Percentiles rank a stretch among this genome's conserved stretches.
Evolutionary conservation across 805 yeast species (phyloP).

Genomic region (Blastobotrys americana): DNA sequence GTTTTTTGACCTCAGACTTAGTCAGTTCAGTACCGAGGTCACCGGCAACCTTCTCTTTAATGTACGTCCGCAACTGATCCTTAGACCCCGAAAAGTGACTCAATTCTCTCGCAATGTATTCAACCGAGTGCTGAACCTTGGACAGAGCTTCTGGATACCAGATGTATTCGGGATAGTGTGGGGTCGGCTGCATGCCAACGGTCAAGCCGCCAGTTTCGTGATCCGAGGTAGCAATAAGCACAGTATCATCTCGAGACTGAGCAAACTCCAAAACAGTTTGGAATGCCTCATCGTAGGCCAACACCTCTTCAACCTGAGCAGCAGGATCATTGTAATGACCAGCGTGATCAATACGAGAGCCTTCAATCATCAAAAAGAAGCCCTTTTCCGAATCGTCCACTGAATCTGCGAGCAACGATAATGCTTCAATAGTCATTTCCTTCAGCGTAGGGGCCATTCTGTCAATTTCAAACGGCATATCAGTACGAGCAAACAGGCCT

Average conservation of each 20-base stretch:
- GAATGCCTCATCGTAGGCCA: constrained; percentile 81
- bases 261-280: constrained; percentile 65
- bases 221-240: constrained; percentile 77
- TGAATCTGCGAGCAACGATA: constrained; percentile 59
- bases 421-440: constrained; percentile 70
- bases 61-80: constrained; percentile 36
- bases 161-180: constrained; percentile 70
- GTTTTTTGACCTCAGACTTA: constrained; percentile 42
- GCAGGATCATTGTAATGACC: constrained; percentile 93
- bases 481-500: constrained; percentile 65
- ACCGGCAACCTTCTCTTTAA: constrained; percentile 46
- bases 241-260: constrained; percentile 62
- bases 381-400: constrained; percentile 71
- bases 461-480: constrained; percentile 82
- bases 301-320: constrained; percentile 85
- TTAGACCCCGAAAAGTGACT: constrained; percentile 29
- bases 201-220: constrained; percentile 95
- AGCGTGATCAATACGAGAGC: constrained; percentile 91
- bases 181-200: constrained; percentile 69
- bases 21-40: constrained; percentile 59
- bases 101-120: constrained; percentile 49
- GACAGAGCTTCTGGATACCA: constrained; percentile 79
- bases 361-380: constrained; percentile 80
- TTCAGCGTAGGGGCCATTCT: constrained; percentile 70
- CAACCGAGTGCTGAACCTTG: constrained; percentile 72